phyloP scores from a whole-genome alignment of 1,284 basidiomycete species.

The Meira miltonrushii region DNA sequence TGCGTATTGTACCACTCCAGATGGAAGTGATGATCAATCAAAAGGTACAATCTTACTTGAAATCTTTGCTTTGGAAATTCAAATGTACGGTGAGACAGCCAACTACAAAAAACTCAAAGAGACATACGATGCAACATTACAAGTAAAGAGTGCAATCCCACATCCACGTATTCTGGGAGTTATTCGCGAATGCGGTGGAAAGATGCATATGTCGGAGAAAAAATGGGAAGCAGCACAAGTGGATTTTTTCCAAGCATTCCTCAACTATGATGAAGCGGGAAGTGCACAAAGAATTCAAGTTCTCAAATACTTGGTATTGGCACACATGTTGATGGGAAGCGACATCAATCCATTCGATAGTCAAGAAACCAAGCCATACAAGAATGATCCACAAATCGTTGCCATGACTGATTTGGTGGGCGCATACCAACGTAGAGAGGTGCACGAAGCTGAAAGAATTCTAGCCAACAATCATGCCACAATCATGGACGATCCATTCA shows the following conservation, averaged over 20 bases:
- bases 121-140: constrained; percentile 90
- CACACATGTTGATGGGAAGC: constrained; percentile 96
- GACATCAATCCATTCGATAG: constrained; percentile 99
- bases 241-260: constrained; percentile 98
- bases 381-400: constrained; percentile 89
- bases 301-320: constrained; percentile 93
- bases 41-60: constrained; percentile 90
- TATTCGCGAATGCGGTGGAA: constrained; percentile 97
- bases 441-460: constrained; percentile 92
- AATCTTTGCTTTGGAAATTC: constrained; percentile 95
- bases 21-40: constrained; percentile 74
- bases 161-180: constrained; percentile 98
- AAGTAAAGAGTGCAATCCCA: constrained; percentile 90
- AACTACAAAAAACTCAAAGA: constrained; percentile 97
- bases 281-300: constrained; percentile 94
- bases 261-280: constrained; percentile 96
- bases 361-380: constrained; percentile 99
- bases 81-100: constrained; percentile 95
- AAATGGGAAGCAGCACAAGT: constrained; percentile 95
- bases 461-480: constrained; percentile 83
- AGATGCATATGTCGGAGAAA: constrained; percentile 99
- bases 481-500: constrained; percentile 92
- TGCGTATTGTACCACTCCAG: constrained; percentile 57
- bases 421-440: constrained; percentile 91
- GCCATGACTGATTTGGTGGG: constrained; percentile 96